A percentile compares a stretch with the other conserved stretches of the same genome.
Conservation (phyloP, 2,329 filamentous ascomycete species). For the Nemania sp. region DNA sequence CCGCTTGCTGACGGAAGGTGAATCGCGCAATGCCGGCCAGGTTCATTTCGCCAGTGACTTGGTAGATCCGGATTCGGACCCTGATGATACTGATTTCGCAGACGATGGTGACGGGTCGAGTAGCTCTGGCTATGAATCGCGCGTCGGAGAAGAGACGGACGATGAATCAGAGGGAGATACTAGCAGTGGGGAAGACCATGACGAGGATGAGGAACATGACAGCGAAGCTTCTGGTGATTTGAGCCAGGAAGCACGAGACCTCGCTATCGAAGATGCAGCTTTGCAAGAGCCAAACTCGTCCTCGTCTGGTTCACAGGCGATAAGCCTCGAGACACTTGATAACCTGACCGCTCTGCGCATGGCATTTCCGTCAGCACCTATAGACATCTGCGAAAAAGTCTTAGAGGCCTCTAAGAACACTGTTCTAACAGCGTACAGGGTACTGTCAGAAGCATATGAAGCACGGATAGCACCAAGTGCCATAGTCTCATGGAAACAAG, state of each 20-base stretch:
- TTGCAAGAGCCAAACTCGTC: conserved; percentile 19
- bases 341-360: conserved; percentile 43
- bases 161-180: conserved; percentile 39
- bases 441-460: conserved; percentile 40
- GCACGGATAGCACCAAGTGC: conserved; percentile 35
- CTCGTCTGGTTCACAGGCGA: neutral
- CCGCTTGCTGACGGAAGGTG: conserved; percentile 41
- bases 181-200: conserved; percentile 37
- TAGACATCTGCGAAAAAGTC: conserved; percentile 42
- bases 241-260: conserved; percentile 48
- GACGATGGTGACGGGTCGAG: conserved; percentile 14
- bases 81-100: conserved; percentile 37
- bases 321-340: conserved; percentile 36
- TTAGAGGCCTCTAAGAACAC: conserved; percentile 42
- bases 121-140: conserved; percentile 1
- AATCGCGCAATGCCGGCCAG: conserved; percentile 22
- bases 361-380: conserved; percentile 49
- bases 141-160: neutral
- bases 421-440: conserved; percentile 44
- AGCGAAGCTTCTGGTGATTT: conserved; percentile 24
- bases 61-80: conserved; percentile 41
- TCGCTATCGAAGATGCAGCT: conserved; percentile 45
- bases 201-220: neutral
- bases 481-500: conserved; percentile 18
- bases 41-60: conserved; percentile 34